phyloP scores from a whole-genome alignment of 768 basidiomycete genomes.

The Tephrocybe sp. region DNA sequence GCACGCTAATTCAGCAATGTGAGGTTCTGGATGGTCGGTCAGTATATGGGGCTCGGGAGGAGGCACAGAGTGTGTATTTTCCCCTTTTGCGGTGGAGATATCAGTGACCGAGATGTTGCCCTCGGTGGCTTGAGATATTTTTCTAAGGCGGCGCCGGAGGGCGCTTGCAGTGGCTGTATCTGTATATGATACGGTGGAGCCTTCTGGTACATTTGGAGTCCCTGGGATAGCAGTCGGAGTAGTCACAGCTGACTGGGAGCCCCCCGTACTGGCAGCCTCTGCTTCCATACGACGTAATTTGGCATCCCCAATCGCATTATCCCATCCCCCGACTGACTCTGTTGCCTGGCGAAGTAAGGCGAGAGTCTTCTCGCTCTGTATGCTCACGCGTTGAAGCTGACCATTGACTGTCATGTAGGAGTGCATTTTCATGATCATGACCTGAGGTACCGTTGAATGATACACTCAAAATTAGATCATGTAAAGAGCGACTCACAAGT shows the following conservation, averaged over 20 bases:
- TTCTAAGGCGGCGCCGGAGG: conserved; percentile 56
- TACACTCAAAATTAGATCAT: too few species aligned
- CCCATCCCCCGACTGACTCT: conserved; percentile 62
- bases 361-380: conserved; percentile 44
- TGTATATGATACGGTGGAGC: conserved; percentile 48
- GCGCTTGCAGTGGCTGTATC: conserved; percentile 50
- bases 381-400: conserved; percentile 57
- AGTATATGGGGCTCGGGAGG: conserved; percentile 42
- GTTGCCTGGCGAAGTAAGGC: conserved; percentile 45
- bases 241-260: conserved; percentile 21
- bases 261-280: conserved; percentile 26
- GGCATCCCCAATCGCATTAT: conserved; percentile 54
- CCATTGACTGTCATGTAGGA: conserved; percentile 91
- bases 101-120: conserved; percentile 15
- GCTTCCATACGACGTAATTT: conserved; percentile 39
- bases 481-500: conserved; percentile 44
- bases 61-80: conserved; percentile 8
- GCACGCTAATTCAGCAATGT: conserved; percentile 66
- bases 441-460: conserved; percentile 32
- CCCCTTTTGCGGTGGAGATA: conserved; percentile 7
- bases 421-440: conserved; percentile 95
- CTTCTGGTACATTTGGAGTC: conserved; percentile 44
- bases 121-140: conserved; percentile 31
- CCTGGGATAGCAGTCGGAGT: conserved; percentile 32
- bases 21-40: conserved; percentile 60